Percentiles rank a stretch among this genome's conserved stretches.
Conservation (phyloP, 2,329 filamentous ascomycete species). For the Ustulina deusta region DNA sequence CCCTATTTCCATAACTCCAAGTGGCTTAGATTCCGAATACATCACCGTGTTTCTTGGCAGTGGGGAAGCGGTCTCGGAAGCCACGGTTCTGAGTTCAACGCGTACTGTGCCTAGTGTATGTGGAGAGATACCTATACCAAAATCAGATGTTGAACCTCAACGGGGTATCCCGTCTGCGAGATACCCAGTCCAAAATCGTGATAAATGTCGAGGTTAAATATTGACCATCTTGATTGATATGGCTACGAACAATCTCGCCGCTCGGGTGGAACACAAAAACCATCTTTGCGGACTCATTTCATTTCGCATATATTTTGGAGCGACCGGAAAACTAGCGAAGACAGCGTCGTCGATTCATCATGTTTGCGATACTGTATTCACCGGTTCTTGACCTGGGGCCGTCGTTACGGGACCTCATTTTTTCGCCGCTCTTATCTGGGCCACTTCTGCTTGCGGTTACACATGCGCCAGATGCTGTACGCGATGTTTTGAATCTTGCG, state of each 20-base stretch:
- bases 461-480: slow-evolving; percentile 31
- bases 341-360: slow-evolving; percentile 8
- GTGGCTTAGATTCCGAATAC: slow-evolving; percentile 34
- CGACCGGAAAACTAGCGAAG: neutral
- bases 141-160: neutral
- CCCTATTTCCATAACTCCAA: slow-evolving; percentile 14
- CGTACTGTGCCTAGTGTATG: no score
- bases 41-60: slow-evolving; percentile 21
- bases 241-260: neutral
- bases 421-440: slow-evolving; percentile 36
- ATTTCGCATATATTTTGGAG: neutral
- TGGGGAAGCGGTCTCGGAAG: neutral
- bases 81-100: slow-evolving; percentile 19
- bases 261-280: neutral
- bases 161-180: neutral
- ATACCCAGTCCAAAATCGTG: neutral
- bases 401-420: slow-evolving; percentile 14
- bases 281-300: neutral
- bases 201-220: neutral
- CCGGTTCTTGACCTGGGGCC: slow-evolving; percentile 10
- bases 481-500: slow-evolving; percentile 14
- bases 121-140: neutral
- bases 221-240: neutral
- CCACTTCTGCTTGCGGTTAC: slow-evolving; percentile 33
- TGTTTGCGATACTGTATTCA: slow-evolving; percentile 30